phyloP scores from a whole-genome alignment of 129 eudicot genomes.

The Solidago caesia region DNA sequence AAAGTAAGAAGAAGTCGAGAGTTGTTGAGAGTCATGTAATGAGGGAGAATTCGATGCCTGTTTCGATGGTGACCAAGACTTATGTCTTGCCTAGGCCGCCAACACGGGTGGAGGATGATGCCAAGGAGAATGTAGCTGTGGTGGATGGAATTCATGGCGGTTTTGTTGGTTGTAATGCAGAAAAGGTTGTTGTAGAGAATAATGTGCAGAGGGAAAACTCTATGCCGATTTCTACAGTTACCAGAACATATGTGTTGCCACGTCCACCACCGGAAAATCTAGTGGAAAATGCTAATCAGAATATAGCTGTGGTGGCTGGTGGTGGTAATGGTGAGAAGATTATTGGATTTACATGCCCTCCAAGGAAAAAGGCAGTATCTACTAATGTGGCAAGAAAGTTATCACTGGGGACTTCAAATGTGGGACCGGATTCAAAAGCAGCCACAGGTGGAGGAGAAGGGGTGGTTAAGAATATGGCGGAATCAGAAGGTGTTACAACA shows the following conservation, averaged over 20 bases:
- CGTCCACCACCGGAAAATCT: constrained; percentile 17
- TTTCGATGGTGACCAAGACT: constrained; percentile 37
- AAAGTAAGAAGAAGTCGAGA: constrained; percentile 14
- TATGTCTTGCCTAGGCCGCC: constrained; percentile 45
- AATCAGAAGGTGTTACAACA: constrained; percentile 31
- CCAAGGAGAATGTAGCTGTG: constrained; percentile 48
- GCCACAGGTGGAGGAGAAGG: constrained; percentile 19
- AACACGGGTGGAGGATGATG: constrained; percentile 26
- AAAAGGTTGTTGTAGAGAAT: constrained; percentile 8
- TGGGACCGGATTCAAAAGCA: not conserved
- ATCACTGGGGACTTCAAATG: constrained; percentile 42
- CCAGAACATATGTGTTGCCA: constrained; percentile 48
- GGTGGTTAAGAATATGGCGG: constrained; percentile 34
- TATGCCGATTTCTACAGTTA: constrained; percentile 36
- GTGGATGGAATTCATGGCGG: not conserved
- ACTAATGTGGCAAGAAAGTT: constrained; percentile 59
- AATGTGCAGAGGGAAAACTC: constrained; percentile 54
- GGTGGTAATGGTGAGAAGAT: constrained; percentile 39
- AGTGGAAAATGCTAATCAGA: constrained; percentile 44
- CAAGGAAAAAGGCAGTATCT: constrained; percentile 39
- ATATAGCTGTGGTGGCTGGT: constrained; percentile 33
- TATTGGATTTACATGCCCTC: constrained; percentile 55
- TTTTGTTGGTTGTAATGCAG: no score
- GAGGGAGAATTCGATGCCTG: constrained; percentile 50
- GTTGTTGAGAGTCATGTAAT: constrained; percentile 35